Evolutionary conservation across 257 asterid species (phyloP).

Genomic region (Solanum boliviense): DNA sequence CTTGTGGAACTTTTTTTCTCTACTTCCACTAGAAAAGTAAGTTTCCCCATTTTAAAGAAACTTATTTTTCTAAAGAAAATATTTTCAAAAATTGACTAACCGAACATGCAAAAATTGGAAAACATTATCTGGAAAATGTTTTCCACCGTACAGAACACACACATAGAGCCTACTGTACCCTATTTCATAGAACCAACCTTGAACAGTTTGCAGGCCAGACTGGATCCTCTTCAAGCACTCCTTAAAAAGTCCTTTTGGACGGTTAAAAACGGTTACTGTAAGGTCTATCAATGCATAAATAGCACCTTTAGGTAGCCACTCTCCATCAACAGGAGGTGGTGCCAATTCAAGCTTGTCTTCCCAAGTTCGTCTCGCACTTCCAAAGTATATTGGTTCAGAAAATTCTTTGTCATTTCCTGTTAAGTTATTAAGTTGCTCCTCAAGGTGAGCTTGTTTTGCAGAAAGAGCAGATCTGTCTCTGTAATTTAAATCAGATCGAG

Average conservation of each 20-base stretch:
- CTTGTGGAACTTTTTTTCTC: background rate
- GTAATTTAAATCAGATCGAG: slow-evolving; percentile 46
- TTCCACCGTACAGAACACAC: background rate
- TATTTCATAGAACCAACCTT: slow-evolving; percentile 41
- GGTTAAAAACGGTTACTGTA: slow-evolving; percentile 70
- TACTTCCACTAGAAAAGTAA: background rate
- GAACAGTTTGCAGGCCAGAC: slow-evolving; percentile 66
- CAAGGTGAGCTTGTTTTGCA: slow-evolving; percentile 49
- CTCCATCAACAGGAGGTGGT: slow-evolving; percentile 97
- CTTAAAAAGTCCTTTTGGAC: slow-evolving; percentile 85
- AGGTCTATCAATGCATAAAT: slow-evolving; percentile 90
- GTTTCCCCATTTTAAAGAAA: background rate
- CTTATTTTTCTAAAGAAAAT: background rate
- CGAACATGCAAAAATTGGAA: background rate
- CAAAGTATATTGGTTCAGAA: slow-evolving; percentile 86
- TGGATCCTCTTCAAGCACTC: slow-evolving; percentile 84
- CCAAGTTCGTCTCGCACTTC: slow-evolving; percentile 71
- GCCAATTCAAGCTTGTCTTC: slow-evolving; percentile 79
- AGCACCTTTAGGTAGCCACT: slow-evolving; percentile 97
- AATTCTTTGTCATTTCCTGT: slow-evolving; percentile 46
- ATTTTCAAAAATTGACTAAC: background rate
- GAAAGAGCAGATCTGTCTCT: slow-evolving; percentile 63
- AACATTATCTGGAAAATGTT: background rate
- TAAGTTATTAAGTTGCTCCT: slow-evolving; percentile 48
- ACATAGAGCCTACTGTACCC: background rate